These are phyloP conservation scores for Nicotiana rustica DNA, from an alignment of 305 asterid species.

Conservation along the genomic window DNA sequence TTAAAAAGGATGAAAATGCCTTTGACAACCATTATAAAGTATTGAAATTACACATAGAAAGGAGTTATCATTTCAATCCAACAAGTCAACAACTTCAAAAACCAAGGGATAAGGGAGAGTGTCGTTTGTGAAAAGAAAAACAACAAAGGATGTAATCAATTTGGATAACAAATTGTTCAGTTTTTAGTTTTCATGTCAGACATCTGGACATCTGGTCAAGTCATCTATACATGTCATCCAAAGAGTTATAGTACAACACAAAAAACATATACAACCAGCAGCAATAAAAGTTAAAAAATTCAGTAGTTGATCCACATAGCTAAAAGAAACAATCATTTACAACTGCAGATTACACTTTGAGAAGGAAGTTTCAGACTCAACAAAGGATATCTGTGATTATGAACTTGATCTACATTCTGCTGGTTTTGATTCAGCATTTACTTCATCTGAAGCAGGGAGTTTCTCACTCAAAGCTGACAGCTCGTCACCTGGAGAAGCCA, in stretches of 20 bases:
- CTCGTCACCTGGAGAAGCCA: slow-evolving; percentile 33
- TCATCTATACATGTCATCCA: slow-evolving; percentile 3
- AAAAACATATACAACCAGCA: slow-evolving; percentile 24
- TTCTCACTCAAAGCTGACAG: slow-evolving; percentile 1
- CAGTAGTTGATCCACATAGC: not conserved
- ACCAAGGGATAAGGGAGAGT: not conserved
- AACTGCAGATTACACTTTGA: slow-evolving; percentile 29
- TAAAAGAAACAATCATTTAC: slow-evolving; percentile 36
- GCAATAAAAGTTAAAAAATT: not conserved
- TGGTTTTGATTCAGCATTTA: slow-evolving; percentile 40
- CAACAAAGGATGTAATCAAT: not conserved
- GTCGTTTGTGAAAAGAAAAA: not conserved
- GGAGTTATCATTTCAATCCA: not conserved
- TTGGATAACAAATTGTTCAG: not conserved
- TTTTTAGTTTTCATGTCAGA: not conserved
- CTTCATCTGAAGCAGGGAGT: slow-evolving; percentile 40
- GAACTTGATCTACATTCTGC: slow-evolving; percentile 42
- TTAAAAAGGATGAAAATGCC: not conserved
- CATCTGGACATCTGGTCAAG: not conserved
- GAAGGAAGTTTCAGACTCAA: slow-evolving; percentile 28
- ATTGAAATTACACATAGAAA: not conserved
- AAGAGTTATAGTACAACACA: slow-evolving; percentile 29
- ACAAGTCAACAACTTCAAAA: not conserved
- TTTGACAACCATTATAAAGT: not conserved
- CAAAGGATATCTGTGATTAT: slow-evolving; percentile 9